Percentiles rank a stretch among this genome's conserved stretches.
phyloP scores from a whole-genome alignment of 31 red algal species.

The Asparagopsis taxiformis region DNA sequence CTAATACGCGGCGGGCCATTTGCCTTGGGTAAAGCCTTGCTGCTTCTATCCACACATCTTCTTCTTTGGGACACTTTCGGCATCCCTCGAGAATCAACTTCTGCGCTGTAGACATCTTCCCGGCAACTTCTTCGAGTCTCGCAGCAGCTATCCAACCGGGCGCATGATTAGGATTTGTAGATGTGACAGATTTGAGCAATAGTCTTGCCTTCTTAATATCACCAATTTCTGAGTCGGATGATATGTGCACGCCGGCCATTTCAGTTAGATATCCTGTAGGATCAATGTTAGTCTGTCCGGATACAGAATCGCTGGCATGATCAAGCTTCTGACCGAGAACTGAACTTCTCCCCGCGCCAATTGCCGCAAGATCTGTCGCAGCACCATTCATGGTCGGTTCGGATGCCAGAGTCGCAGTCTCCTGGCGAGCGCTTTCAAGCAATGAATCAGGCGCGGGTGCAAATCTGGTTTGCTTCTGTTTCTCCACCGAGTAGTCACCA shows the following conservation, averaged over 20 bases:
- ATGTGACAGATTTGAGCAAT: conserved; percentile 66
- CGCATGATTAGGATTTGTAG: conserved; percentile 69
- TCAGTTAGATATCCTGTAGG: conserved; percentile 63
- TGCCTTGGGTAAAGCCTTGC: conserved; percentile 57
- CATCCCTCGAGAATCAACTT: conserved; percentile 75
- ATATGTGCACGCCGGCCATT: conserved; percentile 35
- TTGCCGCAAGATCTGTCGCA: conserved; percentile 73
- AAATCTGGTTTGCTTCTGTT: conserved; percentile 58
- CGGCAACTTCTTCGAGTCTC: conserved; percentile 75
- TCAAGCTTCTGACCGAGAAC: conserved; percentile 83
- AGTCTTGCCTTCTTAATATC: conserved; percentile 74
- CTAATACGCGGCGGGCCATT: conserved; percentile 59
- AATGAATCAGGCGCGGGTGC: conserved; percentile 78
- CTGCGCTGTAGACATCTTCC: conserved; percentile 60
- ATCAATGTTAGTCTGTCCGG: conserved; percentile 56
- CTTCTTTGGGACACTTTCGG: conserved; percentile 55
- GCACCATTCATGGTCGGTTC: conserved; percentile 29
- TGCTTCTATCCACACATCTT: conserved; percentile 89
- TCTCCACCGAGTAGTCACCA: conserved; percentile 69
- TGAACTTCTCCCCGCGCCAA: conserved; percentile 54
- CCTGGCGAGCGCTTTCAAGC: conserved; percentile 26
- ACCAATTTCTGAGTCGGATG: conserved; percentile 47
- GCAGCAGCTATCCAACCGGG: conserved; percentile 94
- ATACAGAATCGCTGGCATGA: conserved; percentile 23
- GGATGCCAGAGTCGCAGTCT: conserved; percentile 26